Evolutionary conservation across 139 green algal genomes (phyloP), one percentile per base, ranked within the genome.

Genomic region (Chlorella sp.): DNA sequence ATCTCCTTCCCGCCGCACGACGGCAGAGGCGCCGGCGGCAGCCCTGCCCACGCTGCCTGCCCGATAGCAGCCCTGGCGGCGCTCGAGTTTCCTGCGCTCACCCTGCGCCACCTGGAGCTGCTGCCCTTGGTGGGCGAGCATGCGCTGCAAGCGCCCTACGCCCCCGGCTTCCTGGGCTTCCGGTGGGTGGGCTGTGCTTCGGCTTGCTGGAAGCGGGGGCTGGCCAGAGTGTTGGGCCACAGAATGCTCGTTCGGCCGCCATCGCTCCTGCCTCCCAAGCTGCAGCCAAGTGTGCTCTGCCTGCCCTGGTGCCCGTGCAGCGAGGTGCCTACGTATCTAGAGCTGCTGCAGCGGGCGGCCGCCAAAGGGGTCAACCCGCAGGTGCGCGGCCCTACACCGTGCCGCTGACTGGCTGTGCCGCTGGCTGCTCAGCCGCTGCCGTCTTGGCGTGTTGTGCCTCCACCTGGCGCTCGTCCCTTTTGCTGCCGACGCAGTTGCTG

Each of bases 41-140:
- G 58, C 22, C 34, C 30, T 16, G 32, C 4, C 41, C 3, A 5
- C 30, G 64, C 17, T 9, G 9, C 17, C 67, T n/a, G 67, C 67
- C 26, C 79, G 9, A 54, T 91, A 19, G 86, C 86, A 7, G 78
- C 54, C 46, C 82, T 93, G 48, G 86, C 89, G 8, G 88, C 91
- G 34, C 48, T 92, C 7, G 56, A 75, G 6, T 90, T 88, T 51
- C 90, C 90, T 24, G 68, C 72, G 11, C 76, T 95, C 32, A 14
- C 81, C 46, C 51, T 94, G 44, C 73, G 91, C 44, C 90, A 94
- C 60, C 58, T 91, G 36, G 90, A 95, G 69, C 88, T 81, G 65
- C 68, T 91, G 46, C 65, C 81, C 20, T 20, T 92, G 38, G 46
- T 86, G 30, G 16, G 51, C 9, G 51, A 60, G 51, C 51, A 60